phyloP scores from a whole-genome alignment of 169 alveolate species.

The Eimeria brunetti region DNA sequence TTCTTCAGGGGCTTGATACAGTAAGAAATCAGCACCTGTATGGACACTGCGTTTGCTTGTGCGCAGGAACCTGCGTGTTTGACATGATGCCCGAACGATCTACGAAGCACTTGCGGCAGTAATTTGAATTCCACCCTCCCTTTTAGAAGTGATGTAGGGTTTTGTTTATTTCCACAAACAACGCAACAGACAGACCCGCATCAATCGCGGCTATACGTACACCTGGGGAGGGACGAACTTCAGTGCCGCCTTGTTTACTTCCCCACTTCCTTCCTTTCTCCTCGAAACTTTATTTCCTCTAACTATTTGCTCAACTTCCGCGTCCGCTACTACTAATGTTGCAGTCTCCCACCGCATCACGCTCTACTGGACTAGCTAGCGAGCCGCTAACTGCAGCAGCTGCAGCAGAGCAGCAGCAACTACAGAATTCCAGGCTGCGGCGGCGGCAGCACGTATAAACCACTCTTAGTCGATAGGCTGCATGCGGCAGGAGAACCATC shows the following conservation, averaged over 20 bases:
- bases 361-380: slow-evolving; percentile 1
- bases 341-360: background rate
- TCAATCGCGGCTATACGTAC: background rate
- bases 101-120: slow-evolving; percentile 58
- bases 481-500: too few relatives aligned
- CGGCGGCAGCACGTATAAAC: too few relatives aligned
- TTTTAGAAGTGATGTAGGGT: background rate
- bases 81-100: slow-evolving; percentile 75
- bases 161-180: background rate
- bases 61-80: slow-evolving; percentile 74
- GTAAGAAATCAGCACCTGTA: background rate
- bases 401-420: too few relatives aligned
- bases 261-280: too few relatives aligned
- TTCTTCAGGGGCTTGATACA: background rate
- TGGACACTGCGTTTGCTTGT: background rate
- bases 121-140: background rate
- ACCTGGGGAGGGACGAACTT: background rate
- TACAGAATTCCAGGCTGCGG: too few relatives aligned
- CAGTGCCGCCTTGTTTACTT: background rate
- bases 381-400: background rate
- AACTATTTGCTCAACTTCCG: background rate
- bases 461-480: too few relatives aligned
- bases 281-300: background rate
- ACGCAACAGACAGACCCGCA: background rate
- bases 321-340: background rate